Evolutionary conservation across 192 early-diverging fungal species (phyloP), one percentile per base, ranked within the genome.

Genomic region (Entophlyctis helioformis): DNA sequence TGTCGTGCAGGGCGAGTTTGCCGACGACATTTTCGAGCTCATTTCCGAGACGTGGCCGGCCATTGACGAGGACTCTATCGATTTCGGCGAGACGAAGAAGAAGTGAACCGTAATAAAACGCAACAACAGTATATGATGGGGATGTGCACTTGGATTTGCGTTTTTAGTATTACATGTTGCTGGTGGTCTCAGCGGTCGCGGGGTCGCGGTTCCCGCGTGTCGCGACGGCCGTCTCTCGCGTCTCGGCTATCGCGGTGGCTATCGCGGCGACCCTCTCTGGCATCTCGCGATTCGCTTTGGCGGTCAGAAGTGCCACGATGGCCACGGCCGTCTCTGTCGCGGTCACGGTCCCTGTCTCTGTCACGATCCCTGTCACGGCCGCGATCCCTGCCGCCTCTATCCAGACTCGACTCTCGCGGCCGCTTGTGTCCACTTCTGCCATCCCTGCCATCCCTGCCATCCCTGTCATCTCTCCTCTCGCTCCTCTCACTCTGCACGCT

Each of bases 1-100:
- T 63, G 83, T 95, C 21, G 85, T 98, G 6, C 93, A 96, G 57
- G 95, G 95, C 49, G 95, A 98, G 55, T 78, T 92, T 40, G 74
- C 81, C 19, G 78, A 96, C 40, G 93, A 96, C 53, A 76, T 98
- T 36, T 69, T 71, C 42, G 86, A 87, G 9, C 61, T 93, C 25
- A 87, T 98, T 54, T 45, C 40, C 4, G 47, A 78, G 61, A 80
- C 76, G 26, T 90, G 80, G 74, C 67, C 79, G 9, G 33, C n/a
- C n/a, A 35, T 35, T n/a, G 33, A 11, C 33, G 33, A n/a, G 10
- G 33, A 9, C 33, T 35, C 33, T 35, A 9, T 35, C 33, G n/a
- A 35, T 35, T n/a, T 35, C 33, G n/a, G n/a, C n/a, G n/a, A n/a
- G n/a, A n/a, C n/a, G n/a, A n/a, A n/a, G n/a, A n/a, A n/a, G n/a